Evolutionary conservation across 768 basidiomycete genomes (phyloP).

Genomic region (Pleurotus platypus): DNA sequence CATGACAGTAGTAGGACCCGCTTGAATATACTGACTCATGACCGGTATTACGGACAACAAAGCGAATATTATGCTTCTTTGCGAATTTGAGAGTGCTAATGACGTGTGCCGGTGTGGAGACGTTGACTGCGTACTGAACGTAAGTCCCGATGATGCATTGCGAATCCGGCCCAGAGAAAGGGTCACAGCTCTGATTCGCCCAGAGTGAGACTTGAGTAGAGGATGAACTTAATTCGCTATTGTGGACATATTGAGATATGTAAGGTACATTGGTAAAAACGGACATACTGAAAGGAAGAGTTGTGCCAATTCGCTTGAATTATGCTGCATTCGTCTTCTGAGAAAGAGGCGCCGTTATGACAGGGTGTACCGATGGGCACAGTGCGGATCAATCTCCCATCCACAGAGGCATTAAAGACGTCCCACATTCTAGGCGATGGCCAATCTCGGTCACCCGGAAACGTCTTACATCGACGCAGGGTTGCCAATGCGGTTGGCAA

Average conservation of each 20-base stretch:
- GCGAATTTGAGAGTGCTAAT: conserved; percentile 13
- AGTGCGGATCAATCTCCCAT: neutral
- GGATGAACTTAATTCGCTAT: neutral
- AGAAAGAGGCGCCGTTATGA: neutral
- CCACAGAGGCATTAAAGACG: neutral
- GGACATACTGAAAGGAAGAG: neutral
- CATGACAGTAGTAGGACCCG: no score
- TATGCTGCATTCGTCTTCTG: neutral
- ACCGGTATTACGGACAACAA: conserved; percentile 16
- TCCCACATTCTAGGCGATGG: neutral
- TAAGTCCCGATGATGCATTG: neutral
- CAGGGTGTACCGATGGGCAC: neutral
- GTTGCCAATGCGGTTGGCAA: neutral
- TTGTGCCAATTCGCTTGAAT: neutral
- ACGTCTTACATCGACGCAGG: neutral
- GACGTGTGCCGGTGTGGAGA: neutral
- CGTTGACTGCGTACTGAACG: neutral
- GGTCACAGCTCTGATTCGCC: neutral
- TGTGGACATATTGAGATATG: neutral
- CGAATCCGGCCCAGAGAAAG: neutral
- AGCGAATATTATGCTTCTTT: conserved; percentile 16
- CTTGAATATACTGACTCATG: neutral
- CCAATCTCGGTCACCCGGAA: neutral
- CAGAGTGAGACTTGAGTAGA: neutral
- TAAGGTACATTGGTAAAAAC: neutral